Evolutionary conservation across 2,329 filamentous ascomycete species (phyloP).

Genomic region (Neurospora sp.): DNA sequence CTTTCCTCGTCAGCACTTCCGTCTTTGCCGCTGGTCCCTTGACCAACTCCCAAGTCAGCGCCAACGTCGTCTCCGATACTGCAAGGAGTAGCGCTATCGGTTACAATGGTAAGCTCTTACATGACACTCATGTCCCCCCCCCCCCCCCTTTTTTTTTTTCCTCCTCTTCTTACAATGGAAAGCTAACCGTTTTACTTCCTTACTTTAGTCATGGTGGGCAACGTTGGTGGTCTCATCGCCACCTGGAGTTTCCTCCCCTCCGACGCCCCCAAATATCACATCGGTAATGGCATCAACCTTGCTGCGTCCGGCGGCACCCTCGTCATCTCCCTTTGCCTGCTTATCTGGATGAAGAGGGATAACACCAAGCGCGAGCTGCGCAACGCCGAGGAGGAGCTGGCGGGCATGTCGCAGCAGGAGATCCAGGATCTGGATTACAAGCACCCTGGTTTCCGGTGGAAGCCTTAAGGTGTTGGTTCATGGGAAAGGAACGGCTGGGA

Average conservation of each 20-base stretch:
- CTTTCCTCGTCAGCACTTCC: conserved; percentile 55
- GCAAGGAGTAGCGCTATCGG: conserved; percentile 37
- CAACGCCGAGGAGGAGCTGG: conserved; percentile 46
- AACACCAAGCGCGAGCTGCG: conserved; percentile 47
- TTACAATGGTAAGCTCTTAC: conserved; percentile 10
- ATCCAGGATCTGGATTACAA: conserved; percentile 56
- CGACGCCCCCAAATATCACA: conserved; percentile 55
- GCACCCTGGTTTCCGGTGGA: conserved; percentile 59
- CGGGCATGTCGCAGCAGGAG: conserved; percentile 42
- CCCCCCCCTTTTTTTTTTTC: not conserved
- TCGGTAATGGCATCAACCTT: conserved; percentile 63
- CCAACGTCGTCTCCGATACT: conserved; percentile 61
- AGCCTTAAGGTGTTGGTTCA: conserved; percentile 9
- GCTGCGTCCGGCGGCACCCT: conserved; percentile 50
- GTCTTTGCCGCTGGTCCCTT: conserved; percentile 55
- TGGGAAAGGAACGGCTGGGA: not conserved
- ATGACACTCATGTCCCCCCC: not conserved
- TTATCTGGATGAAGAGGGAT: conserved; percentile 53
- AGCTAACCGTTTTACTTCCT: not conserved
- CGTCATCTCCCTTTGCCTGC: conserved; percentile 36
- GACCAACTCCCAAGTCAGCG: conserved; percentile 55
- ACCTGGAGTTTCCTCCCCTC: conserved; percentile 56
- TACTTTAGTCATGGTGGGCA: conserved; percentile 19
- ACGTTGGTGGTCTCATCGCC: conserved; percentile 27
- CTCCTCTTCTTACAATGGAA: not conserved